Conservation (phyloP, 345 rosid genomes). For the Arabidopsis suecica region DNA sequence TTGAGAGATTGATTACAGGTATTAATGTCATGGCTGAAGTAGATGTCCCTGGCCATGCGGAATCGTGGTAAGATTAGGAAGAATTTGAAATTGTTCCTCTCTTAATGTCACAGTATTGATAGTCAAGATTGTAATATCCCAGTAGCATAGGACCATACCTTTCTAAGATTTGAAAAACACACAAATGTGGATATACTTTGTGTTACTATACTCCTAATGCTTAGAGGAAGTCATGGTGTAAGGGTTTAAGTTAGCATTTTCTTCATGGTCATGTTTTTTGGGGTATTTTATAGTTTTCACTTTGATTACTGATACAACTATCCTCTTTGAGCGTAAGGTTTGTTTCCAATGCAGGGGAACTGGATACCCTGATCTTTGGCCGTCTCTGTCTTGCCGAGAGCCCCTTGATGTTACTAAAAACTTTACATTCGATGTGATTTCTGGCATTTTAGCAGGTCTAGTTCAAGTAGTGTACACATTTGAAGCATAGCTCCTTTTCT, state of each 20-base stretch:
- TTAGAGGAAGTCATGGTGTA: neutral
- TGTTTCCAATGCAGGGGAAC: conserved; percentile 70
- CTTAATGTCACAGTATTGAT: neutral
- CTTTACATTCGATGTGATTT: conserved; percentile 78
- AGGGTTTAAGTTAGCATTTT: neutral
- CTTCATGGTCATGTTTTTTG: neutral
- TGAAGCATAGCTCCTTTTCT: conserved; percentile 13
- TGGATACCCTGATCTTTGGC: conserved; percentile 98
- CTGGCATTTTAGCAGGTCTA: conserved; percentile 83
- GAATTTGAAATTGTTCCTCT: neutral
- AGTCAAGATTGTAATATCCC: conserved; percentile 7
- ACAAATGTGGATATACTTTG: neutral
- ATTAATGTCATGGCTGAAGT: conserved; percentile 93
- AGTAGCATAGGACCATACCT: conserved; percentile 7
- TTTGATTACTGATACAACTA: neutral
- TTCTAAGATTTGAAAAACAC: neutral
- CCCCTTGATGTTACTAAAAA: conserved; percentile 90
- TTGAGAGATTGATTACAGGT: conserved; percentile 54
- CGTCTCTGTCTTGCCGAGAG: conserved; percentile 85
- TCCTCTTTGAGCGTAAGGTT: conserved; percentile 27
- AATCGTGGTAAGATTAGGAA: conserved; percentile 69
- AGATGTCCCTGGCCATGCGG: conserved; percentile 98
- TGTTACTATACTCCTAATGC: conserved; percentile 5
- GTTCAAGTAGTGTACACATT: conserved; percentile 23
- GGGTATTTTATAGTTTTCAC: neutral